Evolutionary conservation across 2,329 filamentous ascomycete genomes (phyloP).

Genomic region (Biscogniauxia mediterranea): DNA sequence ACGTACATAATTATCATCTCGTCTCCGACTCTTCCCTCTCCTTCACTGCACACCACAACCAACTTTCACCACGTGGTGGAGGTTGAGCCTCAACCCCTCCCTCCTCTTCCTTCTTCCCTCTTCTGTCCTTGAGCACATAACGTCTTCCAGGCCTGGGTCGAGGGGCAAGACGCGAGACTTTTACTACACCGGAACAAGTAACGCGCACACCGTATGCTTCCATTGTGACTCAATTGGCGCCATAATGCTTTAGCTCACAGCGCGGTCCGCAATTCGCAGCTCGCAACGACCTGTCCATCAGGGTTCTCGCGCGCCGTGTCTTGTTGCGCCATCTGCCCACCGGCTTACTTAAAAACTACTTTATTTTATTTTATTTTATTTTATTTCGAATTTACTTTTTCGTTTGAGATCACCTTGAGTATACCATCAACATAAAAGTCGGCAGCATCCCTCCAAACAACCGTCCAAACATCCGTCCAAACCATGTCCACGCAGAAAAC

Average conservation of each 20-base stretch:
- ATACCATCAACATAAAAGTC: not conserved
- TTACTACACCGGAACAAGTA: not conserved
- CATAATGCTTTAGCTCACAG: too few species aligned
- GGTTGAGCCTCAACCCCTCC: not conserved
- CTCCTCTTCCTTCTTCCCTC: too few species aligned
- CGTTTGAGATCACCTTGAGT: not conserved
- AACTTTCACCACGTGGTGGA: not conserved
- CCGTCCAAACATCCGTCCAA: too few species aligned
- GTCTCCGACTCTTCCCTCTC: not conserved
- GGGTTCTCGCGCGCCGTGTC: not conserved
- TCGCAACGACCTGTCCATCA: not conserved
- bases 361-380: not conserved
- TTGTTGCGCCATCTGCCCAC: not conserved
- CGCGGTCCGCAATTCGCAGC: not conserved
- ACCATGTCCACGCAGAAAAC: conserved; percentile 8
- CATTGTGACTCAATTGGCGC: too few species aligned
- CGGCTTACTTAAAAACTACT: too few species aligned
- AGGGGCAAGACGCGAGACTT: not conserved
- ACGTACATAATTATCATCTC: not conserved
- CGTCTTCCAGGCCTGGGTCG: not conserved
- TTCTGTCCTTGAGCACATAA: not conserved
- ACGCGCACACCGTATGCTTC: not conserved
- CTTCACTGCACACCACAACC: not conserved
- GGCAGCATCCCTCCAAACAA: too few species aligned
- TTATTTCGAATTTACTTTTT: not conserved